Conservation (phyloP, 371 early-diverging fungal genomes). For the Chytridium lagenaria region DNA sequence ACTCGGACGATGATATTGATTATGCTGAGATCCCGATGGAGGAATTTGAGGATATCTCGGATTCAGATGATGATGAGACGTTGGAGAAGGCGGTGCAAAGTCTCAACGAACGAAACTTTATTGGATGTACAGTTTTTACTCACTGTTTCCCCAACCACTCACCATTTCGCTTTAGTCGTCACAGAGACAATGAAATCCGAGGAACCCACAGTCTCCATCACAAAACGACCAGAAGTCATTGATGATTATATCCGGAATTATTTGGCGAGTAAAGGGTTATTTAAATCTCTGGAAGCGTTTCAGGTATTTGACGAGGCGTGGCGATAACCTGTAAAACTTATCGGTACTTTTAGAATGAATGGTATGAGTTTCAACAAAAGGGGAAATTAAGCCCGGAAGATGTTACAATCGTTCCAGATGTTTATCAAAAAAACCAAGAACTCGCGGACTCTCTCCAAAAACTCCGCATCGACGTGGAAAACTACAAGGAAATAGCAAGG, state of each 20-base stretch:
- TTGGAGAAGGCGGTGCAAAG: conserved; percentile 55
- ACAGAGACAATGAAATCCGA: conserved; percentile 26
- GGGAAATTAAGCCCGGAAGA: conserved; percentile 50
- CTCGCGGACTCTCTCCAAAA: conserved; percentile 54
- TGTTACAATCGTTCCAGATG: conserved; percentile 54
- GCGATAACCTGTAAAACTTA: neutral
- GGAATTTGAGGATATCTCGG: conserved; percentile 52
- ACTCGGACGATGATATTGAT: conserved; percentile 48
- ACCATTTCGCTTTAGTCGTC: conserved; percentile 21
- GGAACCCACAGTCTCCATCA: conserved; percentile 37
- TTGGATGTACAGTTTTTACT: conserved; percentile 27
- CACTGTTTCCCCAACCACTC: neutral
- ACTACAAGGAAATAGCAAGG: conserved; percentile 57
- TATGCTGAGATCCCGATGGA: conserved; percentile 48
- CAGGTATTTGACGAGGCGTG: conserved; percentile 41
- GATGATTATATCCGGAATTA: conserved; percentile 64
- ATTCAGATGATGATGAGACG: conserved; percentile 55
- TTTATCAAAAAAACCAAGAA: conserved; percentile 55
- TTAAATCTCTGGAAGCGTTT: conserved; percentile 60
- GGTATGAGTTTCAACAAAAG: conserved; percentile 59
- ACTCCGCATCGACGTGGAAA: conserved; percentile 54
- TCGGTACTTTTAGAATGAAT: conserved; percentile 52
- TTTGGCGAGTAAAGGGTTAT: conserved; percentile 54
- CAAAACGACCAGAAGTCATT: conserved; percentile 58
- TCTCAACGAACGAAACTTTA: conserved; percentile 48